phyloP scores from a whole-genome alignment of 73 alveolate species.

The Breviolum minutum region DNA sequence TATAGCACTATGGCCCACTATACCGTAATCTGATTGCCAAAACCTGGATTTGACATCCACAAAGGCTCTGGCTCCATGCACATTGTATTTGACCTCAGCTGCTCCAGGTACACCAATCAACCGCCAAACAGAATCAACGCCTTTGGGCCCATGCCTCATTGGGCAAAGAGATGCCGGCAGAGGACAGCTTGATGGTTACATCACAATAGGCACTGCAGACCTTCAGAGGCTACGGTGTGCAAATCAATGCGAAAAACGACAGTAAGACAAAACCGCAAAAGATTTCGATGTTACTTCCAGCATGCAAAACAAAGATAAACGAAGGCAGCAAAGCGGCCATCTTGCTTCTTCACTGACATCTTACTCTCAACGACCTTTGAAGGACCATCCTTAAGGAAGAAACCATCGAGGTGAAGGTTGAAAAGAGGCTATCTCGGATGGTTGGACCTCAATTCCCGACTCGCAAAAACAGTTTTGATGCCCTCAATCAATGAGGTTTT shows the following conservation, averaged over 20 bases:
- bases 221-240: background rate
- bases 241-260: background rate
- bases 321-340: no score
- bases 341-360: no score
- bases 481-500: no score
- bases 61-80: conserved; percentile 51
- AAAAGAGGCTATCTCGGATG: conserved; percentile 73
- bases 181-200: conserved; percentile 80
- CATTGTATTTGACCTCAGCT: conserved; percentile 36
- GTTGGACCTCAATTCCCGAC: conserved; percentile 41
- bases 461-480: no score
- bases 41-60: no score
- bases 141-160: background rate
- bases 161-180: conserved; percentile 85
- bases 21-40: no score
- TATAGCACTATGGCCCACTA: no score
- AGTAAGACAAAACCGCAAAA: background rate
- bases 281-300: no score
- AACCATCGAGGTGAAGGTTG: conserved; percentile 75
- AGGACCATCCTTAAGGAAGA: background rate
- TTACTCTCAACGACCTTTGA: no score
- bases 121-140: background rate
- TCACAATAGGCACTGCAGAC: conserved; percentile 93
- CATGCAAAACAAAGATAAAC: no score
- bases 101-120: background rate